phyloP scores from a whole-genome alignment of 352 stramenopile species.

The Phytophthora sp. region DNA sequence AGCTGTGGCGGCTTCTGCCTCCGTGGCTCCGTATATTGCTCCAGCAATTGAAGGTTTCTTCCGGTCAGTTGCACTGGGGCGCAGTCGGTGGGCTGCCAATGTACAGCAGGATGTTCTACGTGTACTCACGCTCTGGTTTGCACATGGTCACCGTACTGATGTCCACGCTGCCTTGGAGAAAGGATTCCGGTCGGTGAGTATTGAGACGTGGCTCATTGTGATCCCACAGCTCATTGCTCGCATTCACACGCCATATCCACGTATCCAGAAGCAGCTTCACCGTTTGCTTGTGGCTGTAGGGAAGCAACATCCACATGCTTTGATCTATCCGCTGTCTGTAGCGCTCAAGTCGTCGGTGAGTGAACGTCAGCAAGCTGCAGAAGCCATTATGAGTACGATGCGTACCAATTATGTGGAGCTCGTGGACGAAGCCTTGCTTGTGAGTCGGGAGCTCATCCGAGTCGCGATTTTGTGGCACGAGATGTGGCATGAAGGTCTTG shows the following conservation, averaged over 20 bases:
- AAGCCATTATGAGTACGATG: slow-evolving; percentile 96
- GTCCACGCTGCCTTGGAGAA: slow-evolving; percentile 81
- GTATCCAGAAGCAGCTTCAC: slow-evolving; percentile 85
- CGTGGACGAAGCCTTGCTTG: slow-evolving; percentile 93
- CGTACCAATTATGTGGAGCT: slow-evolving; percentile 93
- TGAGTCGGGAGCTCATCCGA: slow-evolving; percentile 98
- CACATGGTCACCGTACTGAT: slow-evolving; percentile 93
- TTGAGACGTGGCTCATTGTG: slow-evolving; percentile 98
- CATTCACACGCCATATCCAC: slow-evolving; percentile 71
- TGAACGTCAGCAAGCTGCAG: slow-evolving; percentile 89
- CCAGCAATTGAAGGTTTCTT: slow-evolving; percentile 94
- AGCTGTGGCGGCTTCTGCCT: slow-evolving; percentile 27
- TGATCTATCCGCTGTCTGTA: slow-evolving; percentile 98
- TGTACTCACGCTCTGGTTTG: slow-evolving; percentile 98
- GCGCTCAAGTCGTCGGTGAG: slow-evolving; percentile 95
- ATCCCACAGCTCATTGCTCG: slow-evolving; percentile 97
- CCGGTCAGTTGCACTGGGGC: slow-evolving; percentile 94
- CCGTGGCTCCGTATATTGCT: slow-evolving; percentile 63
- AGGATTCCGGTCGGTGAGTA: slow-evolving; percentile 92
- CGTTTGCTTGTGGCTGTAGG: slow-evolving; percentile 90
- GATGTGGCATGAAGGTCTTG: slow-evolving; percentile 98
- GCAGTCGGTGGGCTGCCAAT: slow-evolving; percentile 95
- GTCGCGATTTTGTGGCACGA: slow-evolving; percentile 99
- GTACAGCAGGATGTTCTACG: slow-evolving; percentile 99
- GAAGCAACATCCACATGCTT: slow-evolving; percentile 95